Evolutionary conservation across 1,284 basidiomycete species (phyloP).

Genomic region (Tilletia walkeri): DNA sequence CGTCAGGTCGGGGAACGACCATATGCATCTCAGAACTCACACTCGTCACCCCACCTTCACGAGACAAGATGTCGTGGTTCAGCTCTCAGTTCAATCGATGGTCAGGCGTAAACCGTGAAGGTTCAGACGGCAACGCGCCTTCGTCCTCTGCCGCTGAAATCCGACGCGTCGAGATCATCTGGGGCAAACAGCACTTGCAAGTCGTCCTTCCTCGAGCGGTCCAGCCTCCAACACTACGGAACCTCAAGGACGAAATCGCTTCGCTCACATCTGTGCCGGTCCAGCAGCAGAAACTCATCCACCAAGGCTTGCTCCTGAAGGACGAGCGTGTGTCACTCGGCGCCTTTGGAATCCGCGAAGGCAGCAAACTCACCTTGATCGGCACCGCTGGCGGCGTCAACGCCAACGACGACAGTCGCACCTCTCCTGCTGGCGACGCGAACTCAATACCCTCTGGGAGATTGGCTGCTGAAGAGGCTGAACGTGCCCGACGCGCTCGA

Average conservation of each 20-base stretch:
- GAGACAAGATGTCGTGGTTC: conserved; percentile 9
- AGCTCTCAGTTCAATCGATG: conserved; percentile 16
- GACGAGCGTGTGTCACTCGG: conserved; percentile 44
- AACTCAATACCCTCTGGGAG: not conserved
- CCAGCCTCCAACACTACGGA: conserved; percentile 33
- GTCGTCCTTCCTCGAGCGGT: conserved; percentile 6
- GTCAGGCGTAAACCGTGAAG: conserved; percentile 8
- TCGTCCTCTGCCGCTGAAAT: not conserved
- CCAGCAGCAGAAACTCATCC: conserved; percentile 43
- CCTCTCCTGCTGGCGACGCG: not conserved
- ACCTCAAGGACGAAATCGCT: conserved; percentile 45
- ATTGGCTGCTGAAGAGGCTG: conserved; percentile 8
- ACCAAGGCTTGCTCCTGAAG: conserved; percentile 42
- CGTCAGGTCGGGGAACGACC: too few species aligned
- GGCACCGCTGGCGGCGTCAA: conserved; percentile 30
- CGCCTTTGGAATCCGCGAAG: conserved; percentile 42
- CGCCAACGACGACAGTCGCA: conserved; percentile 25
- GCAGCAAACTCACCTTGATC: conserved; percentile 43
- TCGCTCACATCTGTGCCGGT: conserved; percentile 42
- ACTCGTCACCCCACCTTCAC: not conserved
- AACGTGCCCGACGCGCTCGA: conserved; percentile 5
- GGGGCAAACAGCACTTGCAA: conserved; percentile 13
- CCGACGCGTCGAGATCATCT: conserved; percentile 12
- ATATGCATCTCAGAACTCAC: not conserved
- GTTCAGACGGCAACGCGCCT: not conserved